Conservation (phyloP, 345 rosid species). For the Ceriops decandra region DNA sequence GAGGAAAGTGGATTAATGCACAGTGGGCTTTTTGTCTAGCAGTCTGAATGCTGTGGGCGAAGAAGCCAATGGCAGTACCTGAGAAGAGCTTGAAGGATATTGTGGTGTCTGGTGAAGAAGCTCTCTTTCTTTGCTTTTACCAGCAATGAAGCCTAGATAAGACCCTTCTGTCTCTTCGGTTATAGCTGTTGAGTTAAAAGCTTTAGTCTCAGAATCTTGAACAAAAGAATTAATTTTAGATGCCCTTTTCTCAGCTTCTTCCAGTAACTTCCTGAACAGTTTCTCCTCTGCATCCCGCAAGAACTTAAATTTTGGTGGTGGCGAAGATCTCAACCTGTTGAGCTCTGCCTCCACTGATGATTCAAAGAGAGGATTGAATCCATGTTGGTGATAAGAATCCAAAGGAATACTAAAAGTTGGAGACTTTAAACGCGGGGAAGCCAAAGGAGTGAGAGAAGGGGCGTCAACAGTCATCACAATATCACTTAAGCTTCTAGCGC, state of each 20-base stretch:
- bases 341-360: slow-evolving; percentile 49
- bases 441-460: slow-evolving; percentile 59
- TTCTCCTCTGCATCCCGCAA: slow-evolving; percentile 89
- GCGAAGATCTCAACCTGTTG: slow-evolving; percentile 54
- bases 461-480: slow-evolving; percentile 40
- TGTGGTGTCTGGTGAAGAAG: slow-evolving; percentile 35
- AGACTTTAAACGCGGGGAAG: slow-evolving; percentile 56
- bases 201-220: slow-evolving; percentile 27
- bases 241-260: slow-evolving; percentile 46
- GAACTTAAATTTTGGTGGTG: slow-evolving; percentile 95
- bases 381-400: slow-evolving; percentile 45
- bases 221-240: slow-evolving; percentile 18
- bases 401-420: slow-evolving; percentile 29
- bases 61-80: slow-evolving; percentile 68
- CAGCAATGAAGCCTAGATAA: slow-evolving; percentile 49
- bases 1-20: slow-evolving; percentile 22
- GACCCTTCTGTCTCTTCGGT: slow-evolving; percentile 36
- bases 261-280: slow-evolving; percentile 48
- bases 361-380: slow-evolving; percentile 85
- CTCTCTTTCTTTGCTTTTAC: slow-evolving; percentile 38
- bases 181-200: slow-evolving; percentile 10
- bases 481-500: slow-evolving; percentile 75
- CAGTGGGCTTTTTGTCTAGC: slow-evolving; percentile 31
- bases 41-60: slow-evolving; percentile 51
- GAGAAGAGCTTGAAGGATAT: slow-evolving; percentile 42